A percentile compares a stretch with the other conserved stretches of the same genome.
Evolutionary conservation across 225 moss, liverwort and hornwort species (phyloP).

Genomic region (Pseudisothecium myosuroides): DNA sequence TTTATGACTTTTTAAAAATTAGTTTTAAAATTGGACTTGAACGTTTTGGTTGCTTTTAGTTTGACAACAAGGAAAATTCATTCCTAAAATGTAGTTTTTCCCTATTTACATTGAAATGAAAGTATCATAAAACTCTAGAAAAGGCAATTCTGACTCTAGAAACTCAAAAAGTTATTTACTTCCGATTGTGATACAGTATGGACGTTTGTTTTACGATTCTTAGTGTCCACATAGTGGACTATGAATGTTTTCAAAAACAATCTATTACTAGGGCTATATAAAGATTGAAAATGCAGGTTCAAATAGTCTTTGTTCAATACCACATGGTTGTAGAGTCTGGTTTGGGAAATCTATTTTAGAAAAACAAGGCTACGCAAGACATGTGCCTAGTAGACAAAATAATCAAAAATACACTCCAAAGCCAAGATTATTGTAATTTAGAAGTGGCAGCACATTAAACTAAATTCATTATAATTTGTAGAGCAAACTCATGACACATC

Average conservation of each 20-base stretch:
- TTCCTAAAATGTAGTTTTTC: not conserved
- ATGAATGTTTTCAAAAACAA: not conserved
- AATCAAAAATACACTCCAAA: not conserved
- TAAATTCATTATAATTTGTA: not conserved
- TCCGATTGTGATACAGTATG: accelerated
- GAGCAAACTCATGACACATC: not conserved
- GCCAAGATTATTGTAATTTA: not conserved
- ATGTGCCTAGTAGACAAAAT: not conserved
- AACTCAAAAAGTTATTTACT: not conserved
- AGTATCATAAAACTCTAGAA: not conserved
- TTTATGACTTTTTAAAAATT: not conserved
- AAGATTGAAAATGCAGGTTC: accelerated
- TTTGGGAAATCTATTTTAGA: not conserved
- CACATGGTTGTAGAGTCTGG: not conserved
- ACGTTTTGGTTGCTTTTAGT: not conserved
- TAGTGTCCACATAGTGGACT: accelerated
- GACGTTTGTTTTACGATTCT: accelerated
- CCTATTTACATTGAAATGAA: not conserved
- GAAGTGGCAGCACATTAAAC: not conserved
- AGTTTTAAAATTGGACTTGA: not conserved
- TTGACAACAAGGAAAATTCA: not conserved
- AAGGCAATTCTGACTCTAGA: too few species aligned
- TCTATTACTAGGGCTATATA: accelerated
- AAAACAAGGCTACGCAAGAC: not conserved
- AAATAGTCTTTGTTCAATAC: not conserved